Percentiles rank a stretch among this genome's conserved stretches.
Evolutionary conservation across 1,139 yeast species (phyloP).

Genomic region (Barnettozyma hawaiiensis): DNA sequence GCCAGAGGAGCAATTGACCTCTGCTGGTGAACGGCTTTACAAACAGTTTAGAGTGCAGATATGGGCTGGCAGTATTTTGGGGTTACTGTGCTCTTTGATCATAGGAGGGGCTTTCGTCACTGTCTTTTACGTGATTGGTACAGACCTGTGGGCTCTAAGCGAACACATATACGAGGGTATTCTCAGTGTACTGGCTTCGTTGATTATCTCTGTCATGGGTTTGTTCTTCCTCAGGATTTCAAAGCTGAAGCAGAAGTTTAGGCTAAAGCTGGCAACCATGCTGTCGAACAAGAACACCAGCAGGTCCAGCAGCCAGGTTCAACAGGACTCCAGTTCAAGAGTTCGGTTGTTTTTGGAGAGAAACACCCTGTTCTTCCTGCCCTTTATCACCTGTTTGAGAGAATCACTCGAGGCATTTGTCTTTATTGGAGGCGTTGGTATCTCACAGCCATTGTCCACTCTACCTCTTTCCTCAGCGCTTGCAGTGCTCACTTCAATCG

Average conservation of each 20-base stretch:
- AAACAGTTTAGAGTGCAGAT: slow-evolving; percentile 65
- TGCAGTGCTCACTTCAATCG: slow-evolving; percentile 60
- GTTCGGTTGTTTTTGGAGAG: slow-evolving; percentile 43
- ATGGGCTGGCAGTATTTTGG: slow-evolving; percentile 70
- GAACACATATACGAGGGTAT: slow-evolving; percentile 96
- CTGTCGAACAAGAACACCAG: slow-evolving; percentile 13
- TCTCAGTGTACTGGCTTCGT: slow-evolving; percentile 74
- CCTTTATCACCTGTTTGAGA: slow-evolving; percentile 78
- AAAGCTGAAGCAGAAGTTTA: slow-evolving; percentile 89
- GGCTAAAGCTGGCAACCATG: slow-evolving; percentile 80
- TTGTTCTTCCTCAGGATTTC: slow-evolving; percentile 86
- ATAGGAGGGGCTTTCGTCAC: slow-evolving; percentile 86
- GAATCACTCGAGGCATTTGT: slow-evolving; percentile 94
- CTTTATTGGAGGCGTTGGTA: slow-evolving; percentile 84
- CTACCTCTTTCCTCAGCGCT: slow-evolving; percentile 72
- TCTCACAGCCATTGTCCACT: slow-evolving; percentile 67
- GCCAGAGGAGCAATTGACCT: slow-evolving; percentile 24
- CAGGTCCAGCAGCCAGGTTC: too few relatives aligned
- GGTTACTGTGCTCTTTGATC: slow-evolving; percentile 66
- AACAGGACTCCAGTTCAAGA: slow-evolving; percentile 11
- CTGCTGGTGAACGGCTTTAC: slow-evolving; percentile 47
- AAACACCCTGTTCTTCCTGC: slow-evolving; percentile 76
- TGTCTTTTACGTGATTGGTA: slow-evolving; percentile 70
- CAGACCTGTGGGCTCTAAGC: slow-evolving; percentile 77
- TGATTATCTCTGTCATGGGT: slow-evolving; percentile 85